These are phyloP conservation scores for Penicillium expansum DNA, from an alignment of 2,329 filamentous ascomycete genomes.

Conservation along the genomic window DNA sequence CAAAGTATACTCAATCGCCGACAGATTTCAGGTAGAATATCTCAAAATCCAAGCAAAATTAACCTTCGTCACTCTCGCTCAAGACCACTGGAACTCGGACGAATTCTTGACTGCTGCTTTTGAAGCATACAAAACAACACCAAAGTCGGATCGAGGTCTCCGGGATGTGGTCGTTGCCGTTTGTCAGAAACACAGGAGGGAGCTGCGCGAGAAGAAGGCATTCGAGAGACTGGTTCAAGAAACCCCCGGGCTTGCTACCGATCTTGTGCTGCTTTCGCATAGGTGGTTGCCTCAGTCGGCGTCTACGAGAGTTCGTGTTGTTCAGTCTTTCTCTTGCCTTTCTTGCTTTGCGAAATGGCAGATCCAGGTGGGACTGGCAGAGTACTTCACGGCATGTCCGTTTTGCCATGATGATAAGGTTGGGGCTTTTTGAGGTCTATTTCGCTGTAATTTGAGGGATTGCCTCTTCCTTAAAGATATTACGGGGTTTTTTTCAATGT, in stretches of 20 bases:
- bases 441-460: not conserved
- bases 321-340: not conserved
- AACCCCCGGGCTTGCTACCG: not conserved
- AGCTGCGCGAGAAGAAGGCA: not conserved
- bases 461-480: not conserved
- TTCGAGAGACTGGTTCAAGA: not conserved
- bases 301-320: not conserved
- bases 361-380: not conserved
- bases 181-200: not conserved
- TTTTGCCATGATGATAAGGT: constrained; percentile 1
- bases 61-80: not conserved
- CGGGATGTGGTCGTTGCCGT: constrained; percentile 5
- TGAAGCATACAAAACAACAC: constrained; percentile 2
- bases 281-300: not conserved
- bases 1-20: not conserved
- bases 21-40: not conserved
- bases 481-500: not conserved
- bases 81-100: not conserved
- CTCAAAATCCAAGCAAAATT: not conserved
- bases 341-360: constrained; percentile 3
- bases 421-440: not conserved
- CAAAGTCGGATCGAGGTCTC: constrained; percentile 1
- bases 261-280: constrained; percentile 1
- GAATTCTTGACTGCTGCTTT: not conserved
- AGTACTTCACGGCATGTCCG: not conserved